Conservation (phyloP, 1,139 yeast genomes). For the Suhomyces chickasaworum region DNA sequence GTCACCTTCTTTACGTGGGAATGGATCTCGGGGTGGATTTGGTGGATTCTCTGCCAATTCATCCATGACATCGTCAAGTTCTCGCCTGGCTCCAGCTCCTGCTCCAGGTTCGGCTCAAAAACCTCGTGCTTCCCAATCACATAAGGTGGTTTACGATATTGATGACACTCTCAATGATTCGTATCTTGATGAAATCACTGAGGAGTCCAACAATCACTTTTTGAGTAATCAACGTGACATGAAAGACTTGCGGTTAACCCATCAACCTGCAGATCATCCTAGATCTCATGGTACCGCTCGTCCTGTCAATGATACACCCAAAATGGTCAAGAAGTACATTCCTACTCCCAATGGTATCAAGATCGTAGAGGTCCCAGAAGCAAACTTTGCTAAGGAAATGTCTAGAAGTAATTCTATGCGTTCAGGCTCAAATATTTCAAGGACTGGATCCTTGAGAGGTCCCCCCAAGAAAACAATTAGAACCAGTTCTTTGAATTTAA, state of each 20-base stretch:
- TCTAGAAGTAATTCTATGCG: constrained; percentile 46
- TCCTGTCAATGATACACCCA: constrained; percentile 13
- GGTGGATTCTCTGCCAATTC: constrained; percentile 13
- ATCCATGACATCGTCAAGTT: constrained; percentile 18
- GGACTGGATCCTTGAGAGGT: constrained; percentile 26
- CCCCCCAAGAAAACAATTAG: constrained; percentile 13
- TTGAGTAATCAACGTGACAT: constrained; percentile 17
- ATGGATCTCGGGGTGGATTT: constrained; percentile 4
- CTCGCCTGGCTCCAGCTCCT: constrained; percentile 6
- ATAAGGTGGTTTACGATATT: constrained; percentile 24
- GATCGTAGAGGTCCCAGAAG: constrained; percentile 50
- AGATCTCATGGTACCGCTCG: not conserved
- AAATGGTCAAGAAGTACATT: constrained; percentile 50
- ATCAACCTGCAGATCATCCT: constrained; percentile 4
- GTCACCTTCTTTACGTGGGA: constrained; percentile 9
- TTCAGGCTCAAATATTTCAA: constrained; percentile 26
- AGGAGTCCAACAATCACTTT: constrained; percentile 14
- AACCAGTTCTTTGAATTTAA: constrained; percentile 14
- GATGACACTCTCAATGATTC: constrained; percentile 36
- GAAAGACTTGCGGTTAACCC: constrained; percentile 20
- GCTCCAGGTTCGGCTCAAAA: not conserved
- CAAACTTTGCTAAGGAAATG: constrained; percentile 39
- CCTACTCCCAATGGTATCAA: constrained; percentile 53
- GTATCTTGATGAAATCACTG: constrained; percentile 32
- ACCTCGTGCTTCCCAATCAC: constrained; percentile 2